Percentiles rank a stretch among this genome's conserved stretches.
phyloP scores from a whole-genome alignment of 2,329 filamentous ascomycete species.

The Colletotrichum eremochloae region DNA sequence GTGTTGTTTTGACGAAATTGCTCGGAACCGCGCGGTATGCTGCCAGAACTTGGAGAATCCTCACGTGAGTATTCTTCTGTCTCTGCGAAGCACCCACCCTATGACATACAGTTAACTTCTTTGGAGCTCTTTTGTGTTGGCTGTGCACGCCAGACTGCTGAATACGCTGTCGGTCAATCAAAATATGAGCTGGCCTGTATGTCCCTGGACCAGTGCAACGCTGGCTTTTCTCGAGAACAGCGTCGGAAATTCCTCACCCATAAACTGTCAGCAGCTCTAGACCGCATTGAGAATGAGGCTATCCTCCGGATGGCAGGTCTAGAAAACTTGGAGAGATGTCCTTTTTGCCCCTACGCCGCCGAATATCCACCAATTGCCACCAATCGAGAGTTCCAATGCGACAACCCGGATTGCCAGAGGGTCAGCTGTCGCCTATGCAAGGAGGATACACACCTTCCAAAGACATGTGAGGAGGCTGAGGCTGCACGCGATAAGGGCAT shows the following conservation, averaged over 20 bases:
- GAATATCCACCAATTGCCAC: constrained; percentile 76
- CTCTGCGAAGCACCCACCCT: not conserved
- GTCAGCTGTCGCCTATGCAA: constrained; percentile 78
- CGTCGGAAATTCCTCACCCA: constrained; percentile 69
- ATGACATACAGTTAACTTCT: not conserved
- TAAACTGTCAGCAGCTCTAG: constrained; percentile 72
- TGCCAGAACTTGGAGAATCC: constrained; percentile 67
- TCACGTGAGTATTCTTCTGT: constrained; percentile 58
- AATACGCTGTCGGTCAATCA: constrained; percentile 76
- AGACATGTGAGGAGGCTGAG: constrained; percentile 79
- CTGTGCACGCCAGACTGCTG: constrained; percentile 76
- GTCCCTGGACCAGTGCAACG: constrained; percentile 75
- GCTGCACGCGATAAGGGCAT: constrained; percentile 70
- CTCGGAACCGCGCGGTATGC: constrained; percentile 76
- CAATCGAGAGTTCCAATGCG: constrained; percentile 81
- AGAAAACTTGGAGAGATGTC: constrained; percentile 80
- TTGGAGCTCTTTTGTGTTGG: constrained; percentile 73
- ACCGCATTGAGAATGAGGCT: constrained; percentile 78
- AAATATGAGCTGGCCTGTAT: constrained; percentile 79
- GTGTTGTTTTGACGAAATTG: constrained; percentile 78
- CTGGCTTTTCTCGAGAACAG: constrained; percentile 69
- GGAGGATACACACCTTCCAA: constrained; percentile 77
- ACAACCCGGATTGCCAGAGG: constrained; percentile 73
- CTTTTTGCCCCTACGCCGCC: constrained; percentile 85
- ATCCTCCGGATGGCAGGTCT: constrained; percentile 78